Evolutionary conservation across 148 eudicot species (phyloP).

Genomic region (Amaranthus cruentus): DNA sequence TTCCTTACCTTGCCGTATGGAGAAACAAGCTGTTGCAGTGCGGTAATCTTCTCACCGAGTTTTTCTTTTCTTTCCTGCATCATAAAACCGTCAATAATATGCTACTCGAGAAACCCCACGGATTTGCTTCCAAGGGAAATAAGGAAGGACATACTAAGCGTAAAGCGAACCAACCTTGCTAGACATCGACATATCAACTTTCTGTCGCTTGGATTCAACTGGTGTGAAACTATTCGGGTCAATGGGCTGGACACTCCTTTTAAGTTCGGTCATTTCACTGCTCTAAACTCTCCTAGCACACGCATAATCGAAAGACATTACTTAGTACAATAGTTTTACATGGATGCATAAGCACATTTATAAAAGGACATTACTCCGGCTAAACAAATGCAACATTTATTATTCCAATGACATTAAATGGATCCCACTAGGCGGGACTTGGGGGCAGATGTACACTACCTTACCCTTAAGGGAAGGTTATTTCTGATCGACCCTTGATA

Average conservation of each 20-base stretch:
- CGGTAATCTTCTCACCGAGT: conserved; percentile 63
- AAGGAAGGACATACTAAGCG: neutral
- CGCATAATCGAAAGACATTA: conserved; percentile 9
- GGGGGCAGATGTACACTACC: too few relatives aligned
- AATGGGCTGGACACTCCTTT: conserved; percentile 47
- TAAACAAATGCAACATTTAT: too few relatives aligned
- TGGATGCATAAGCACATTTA: neutral
- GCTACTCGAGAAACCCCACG: neutral
- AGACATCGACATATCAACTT: conserved; percentile 54
- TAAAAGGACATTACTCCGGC: too few relatives aligned
- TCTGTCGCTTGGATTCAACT: conserved; percentile 56
- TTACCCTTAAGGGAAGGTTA: too few relatives aligned
- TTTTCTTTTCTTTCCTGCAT: conserved; percentile 79
- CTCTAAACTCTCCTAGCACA: conserved; percentile 22
- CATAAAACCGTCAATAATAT: conserved; percentile 18
- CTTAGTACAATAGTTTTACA: neutral
- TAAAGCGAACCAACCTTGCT: conserved; percentile 48
- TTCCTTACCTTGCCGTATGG: conserved; percentile 80
- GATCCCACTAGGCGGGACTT: too few relatives aligned
- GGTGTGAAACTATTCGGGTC: conserved; percentile 51
- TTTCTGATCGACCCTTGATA: too few relatives aligned
- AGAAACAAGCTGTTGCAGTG: conserved; percentile 86
- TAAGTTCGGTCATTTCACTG: conserved; percentile 60
- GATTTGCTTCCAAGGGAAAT: neutral
- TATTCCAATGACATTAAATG: too few relatives aligned